Base-by-base conservation (phyloP, 176 grass and related monocot species). In the Neostapfia colusana region DNA sequence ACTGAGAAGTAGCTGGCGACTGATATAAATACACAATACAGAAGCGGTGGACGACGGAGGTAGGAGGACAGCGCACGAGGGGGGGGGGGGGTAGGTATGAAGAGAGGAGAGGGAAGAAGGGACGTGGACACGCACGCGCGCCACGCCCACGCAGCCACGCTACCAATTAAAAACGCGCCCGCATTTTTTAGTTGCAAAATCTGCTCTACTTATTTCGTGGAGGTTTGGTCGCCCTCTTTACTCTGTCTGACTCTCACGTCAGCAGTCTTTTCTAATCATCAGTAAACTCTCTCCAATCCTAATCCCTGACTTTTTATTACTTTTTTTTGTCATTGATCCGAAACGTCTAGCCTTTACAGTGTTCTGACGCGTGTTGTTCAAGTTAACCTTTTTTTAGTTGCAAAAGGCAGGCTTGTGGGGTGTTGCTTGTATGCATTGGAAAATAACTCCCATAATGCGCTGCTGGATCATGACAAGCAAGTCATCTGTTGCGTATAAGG, bases 21-120 rank as follows among this genome's bases (percentile, higher is more conserved):
- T 79, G 50, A 54, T 72, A 41, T 75, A 77, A 78, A 78, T 83
- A 31, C 31, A 82, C 41, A 72, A 72, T 77, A 83, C 44, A 43
- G 20, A 7, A 61, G 67, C 39, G 17, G 10, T 64, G 44, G 46
- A 1, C 25, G 46, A 1, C 25, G 53, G 68, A 67, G 72, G 14
- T 35, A 25, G 34, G 4, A 18, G 10, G 4, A 9, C 1, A 26
- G 38, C 15, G 73, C 40, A 20, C 50, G 24, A 24, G 20, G 26
- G 8, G 2, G 60, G 41, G 11, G 36, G 66, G 0, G 24, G 67
- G 26, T 82, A 76, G 85, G 81, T 79, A 85, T 15, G 42, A 41
- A 8, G 15, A 9, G 6, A 69, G 73, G 46, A 25, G 5, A 69
- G 62, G 48, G 17, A 0, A 23, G 67, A 73, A 72, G 79, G 20